Base-by-base conservation (phyloP, 208 protist species). In the Borovskyia barvae region DNA sequence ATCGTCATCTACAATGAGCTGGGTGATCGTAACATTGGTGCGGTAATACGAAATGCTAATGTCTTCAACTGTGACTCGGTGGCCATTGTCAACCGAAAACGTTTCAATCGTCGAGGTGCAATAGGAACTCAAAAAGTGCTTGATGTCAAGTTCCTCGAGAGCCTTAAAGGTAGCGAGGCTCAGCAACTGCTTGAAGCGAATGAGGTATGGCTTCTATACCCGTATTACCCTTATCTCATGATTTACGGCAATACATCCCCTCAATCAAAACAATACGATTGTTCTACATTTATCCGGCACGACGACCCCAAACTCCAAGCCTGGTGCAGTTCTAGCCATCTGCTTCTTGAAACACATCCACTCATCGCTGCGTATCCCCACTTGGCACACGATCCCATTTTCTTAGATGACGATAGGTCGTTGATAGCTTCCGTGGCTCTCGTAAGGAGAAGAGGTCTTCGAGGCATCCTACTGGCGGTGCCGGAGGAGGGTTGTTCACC, bases 21-120 rank as follows among this genome's bases (percentile, higher is more conserved):
- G 40, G 84, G 66, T 8, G 87, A 94, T 48, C 81, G 87, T 7
- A 94, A 94, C 47, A 92, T 94, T 47, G 82, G 87, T 19, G 87
- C 87, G 0, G 73, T 90, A 5, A 81, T 91, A 53, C 66, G 87
- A 6, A 94, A 94, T 62, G 84, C 81, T 5, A 91, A 94, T 37
- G 87, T 51, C 0, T 94, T 85, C 47, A 94, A 94, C 40, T 90
- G 78, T 45, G 87, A 89, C 24, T 24, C 69, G 41, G 56, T 91
- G 25, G 64, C 80, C 36, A 59, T 94, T 2, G 37, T 94, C 8
- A 80, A 87, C 33, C 78, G 87, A 8, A 48, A 66, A 2, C 82
- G 85, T 28, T 91, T 87, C 57, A 94, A 79, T 41, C 51, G 77
- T 3, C 75, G 87, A 28, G 87, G 87, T 5, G 80, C 87, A 6